A percentile compares a stretch with the other conserved stretches of the same genome.
These are phyloP conservation scores for Teratosphaeria zuluensis DNA, from an alignment of 2,329 filamentous ascomycete genomes.

Conservation along the genomic window DNA sequence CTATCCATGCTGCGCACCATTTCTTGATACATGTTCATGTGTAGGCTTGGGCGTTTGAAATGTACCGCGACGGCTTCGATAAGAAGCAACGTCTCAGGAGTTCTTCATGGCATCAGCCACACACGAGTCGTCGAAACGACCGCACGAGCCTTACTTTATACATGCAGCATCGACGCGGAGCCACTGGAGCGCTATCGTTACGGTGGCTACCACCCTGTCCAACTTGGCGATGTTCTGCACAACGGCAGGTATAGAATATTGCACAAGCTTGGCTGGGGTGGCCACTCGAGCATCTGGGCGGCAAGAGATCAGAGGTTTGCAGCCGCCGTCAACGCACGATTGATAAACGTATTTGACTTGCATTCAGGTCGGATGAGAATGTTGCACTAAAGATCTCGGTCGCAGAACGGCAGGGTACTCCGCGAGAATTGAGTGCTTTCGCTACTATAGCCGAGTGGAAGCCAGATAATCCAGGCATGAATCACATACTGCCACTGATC, in stretches of 20 bases:
- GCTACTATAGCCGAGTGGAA: background rate
- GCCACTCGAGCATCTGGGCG: background rate
- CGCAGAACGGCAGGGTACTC: background rate
- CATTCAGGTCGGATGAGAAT: background rate
- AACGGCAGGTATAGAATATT: background rate
- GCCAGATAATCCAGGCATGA: background rate
- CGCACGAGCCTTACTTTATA: background rate
- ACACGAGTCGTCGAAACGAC: background rate
- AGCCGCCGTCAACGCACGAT: background rate
- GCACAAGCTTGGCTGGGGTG: background rate
- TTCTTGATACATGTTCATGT: no score
- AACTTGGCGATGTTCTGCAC: background rate
- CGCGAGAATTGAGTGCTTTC: background rate
- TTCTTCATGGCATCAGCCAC: background rate
- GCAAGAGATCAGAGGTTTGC: background rate
- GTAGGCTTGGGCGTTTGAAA: no score
- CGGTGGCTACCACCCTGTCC: conserved; percentile 1
- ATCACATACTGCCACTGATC: background rate
- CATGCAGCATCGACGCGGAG: background rate
- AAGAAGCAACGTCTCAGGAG: no score
- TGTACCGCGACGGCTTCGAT: no score
- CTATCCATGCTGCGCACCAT: no score
- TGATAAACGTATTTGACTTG: background rate
- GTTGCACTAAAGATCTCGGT: background rate
- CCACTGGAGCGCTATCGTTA: background rate